Evolutionary conservation across 371 early-diverging fungal species (phyloP).

Genomic region (Conidiobolus incongruus): DNA sequence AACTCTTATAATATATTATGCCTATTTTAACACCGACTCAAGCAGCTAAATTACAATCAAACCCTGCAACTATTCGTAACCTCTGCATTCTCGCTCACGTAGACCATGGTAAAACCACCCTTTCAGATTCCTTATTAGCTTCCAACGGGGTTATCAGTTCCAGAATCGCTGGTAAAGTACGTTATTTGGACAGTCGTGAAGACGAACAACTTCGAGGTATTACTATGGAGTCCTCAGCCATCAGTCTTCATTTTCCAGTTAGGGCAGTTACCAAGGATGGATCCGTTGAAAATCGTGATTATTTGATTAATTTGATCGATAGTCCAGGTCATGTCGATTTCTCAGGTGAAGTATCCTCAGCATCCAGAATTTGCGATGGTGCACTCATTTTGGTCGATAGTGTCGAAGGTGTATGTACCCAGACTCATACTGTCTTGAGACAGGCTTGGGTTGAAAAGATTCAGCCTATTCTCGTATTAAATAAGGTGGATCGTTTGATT

Average conservation of each 20-base stretch:
- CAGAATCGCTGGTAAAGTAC: constrained; percentile 92
- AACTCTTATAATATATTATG: too few species aligned
- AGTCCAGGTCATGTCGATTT: constrained; percentile 99
- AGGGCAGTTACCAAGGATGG: too few species aligned
- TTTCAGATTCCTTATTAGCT: constrained; percentile 93
- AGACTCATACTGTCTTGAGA: constrained; percentile 86
- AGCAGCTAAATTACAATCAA: constrained; percentile 31
- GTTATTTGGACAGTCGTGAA: constrained; percentile 94
- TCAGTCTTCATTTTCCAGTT: constrained; percentile 74
- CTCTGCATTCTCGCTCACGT: constrained; percentile 96
- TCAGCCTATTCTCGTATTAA: constrained; percentile 83
- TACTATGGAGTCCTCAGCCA: constrained; percentile 97
- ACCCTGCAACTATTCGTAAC: constrained; percentile 57
- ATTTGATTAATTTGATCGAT: constrained; percentile 93
- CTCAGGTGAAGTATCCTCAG: constrained; percentile 88
- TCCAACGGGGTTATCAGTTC: constrained; percentile 94
- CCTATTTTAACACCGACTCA: constrained; percentile 33
- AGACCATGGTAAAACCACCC: constrained; percentile 98
- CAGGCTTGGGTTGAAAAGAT: constrained; percentile 87
- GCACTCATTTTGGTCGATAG: constrained; percentile 94
- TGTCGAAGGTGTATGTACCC: constrained; percentile 97
- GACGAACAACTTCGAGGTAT: constrained; percentile 99
- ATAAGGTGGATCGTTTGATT: constrained; percentile 96
- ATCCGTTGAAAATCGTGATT: constrained; percentile 19
- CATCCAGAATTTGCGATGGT: constrained; percentile 92